A percentile compares a stretch with the other conserved stretches of the same genome.
phyloP scores from a whole-genome alignment of 768 basidiomycete genomes.

The Tremella mesenterica region DNA sequence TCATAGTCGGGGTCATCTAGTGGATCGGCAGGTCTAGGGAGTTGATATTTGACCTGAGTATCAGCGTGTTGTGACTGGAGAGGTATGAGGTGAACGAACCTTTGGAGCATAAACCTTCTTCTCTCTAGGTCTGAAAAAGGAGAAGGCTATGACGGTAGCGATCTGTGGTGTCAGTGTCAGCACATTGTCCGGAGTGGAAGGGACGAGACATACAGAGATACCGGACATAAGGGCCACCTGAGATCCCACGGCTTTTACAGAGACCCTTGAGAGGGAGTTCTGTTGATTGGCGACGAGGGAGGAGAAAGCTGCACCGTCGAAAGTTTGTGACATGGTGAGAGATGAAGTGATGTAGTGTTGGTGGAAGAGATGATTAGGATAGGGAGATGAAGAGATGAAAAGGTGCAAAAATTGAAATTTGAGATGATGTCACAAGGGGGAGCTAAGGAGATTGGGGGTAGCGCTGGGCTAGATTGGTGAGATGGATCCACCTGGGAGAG shows the following conservation, averaged over 20 bases:
- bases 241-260: conserved; percentile 44
- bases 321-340: conserved; percentile 18
- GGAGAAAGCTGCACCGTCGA: conserved; percentile 21
- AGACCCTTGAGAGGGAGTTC: conserved; percentile 36
- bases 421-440: no score
- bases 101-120: conserved; percentile 68
- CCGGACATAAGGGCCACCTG: conserved; percentile 44
- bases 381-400: no score
- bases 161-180: conserved; percentile 18
- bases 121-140: conserved; percentile 77
- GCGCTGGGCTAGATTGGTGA: no score
- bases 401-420: no score
- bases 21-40: conserved; percentile 17
- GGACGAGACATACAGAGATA: conserved; percentile 36
- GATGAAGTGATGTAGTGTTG: neutral
- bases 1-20: conserved; percentile 40
- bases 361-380: neutral
- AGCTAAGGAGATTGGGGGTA: no score
- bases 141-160: conserved; percentile 53
- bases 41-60: conserved; percentile 59
- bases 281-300: conserved; percentile 36
- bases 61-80: conserved; percentile 1
- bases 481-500: no score
- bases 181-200: neutral
- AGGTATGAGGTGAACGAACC: conserved; percentile 34